phyloP scores from a whole-genome alignment of 257 asterid species.

The Solanum paucissectum region DNA sequence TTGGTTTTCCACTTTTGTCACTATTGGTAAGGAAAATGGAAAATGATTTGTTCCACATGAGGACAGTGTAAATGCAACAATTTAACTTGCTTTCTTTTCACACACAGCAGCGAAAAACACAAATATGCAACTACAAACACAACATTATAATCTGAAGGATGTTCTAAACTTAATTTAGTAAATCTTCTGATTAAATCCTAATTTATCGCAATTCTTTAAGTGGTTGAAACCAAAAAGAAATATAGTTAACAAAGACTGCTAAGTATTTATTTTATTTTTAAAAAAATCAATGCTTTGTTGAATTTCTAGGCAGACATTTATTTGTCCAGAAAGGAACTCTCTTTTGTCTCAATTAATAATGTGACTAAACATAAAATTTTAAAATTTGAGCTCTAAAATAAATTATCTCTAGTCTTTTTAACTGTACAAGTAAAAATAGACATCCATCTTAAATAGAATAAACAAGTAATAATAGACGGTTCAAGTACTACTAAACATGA shows the following conservation, averaged over 20 bases:
- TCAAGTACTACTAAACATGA: not conserved
- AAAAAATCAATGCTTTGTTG: not conserved
- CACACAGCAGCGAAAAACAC: not conserved
- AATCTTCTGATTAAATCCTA: no score
- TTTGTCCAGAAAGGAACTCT: not conserved
- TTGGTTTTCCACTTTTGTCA: not conserved
- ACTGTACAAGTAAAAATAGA: no score
- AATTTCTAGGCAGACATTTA: not conserved
- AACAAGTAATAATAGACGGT: not conserved
- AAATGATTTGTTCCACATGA: not conserved
- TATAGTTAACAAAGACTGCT: not conserved
- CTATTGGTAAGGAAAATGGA: not conserved
- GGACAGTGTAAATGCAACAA: not conserved
- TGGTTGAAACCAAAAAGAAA: not conserved
- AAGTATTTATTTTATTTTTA: no score
- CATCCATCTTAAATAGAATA: no score
- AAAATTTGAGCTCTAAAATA: no score
- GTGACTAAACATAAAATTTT: no score
- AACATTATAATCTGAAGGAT: not conserved
- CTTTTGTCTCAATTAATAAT: not conserved
- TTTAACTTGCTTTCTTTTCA: not conserved
- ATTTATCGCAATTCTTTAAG: no score
- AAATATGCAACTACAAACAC: not conserved
- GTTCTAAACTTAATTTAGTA: no score
- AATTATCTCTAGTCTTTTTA: no score